Evolutionary conservation across 192 early-diverging fungal species (phyloP), one percentile per base, ranked within the genome.

Genomic region (Coemansia sp.): DNA sequence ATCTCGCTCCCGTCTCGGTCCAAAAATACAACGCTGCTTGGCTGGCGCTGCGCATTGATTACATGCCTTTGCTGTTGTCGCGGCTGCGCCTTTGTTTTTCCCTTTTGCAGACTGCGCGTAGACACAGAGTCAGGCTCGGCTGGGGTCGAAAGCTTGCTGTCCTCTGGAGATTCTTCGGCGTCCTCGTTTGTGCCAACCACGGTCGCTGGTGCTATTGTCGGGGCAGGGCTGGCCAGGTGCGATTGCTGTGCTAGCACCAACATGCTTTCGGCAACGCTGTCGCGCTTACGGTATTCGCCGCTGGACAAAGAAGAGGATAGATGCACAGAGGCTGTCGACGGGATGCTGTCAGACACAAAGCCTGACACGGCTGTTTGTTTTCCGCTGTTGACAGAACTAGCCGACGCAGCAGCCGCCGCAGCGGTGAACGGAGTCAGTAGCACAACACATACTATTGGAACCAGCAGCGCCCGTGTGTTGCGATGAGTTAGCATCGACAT

Each of bases 401-500:
- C 20, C n/a, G 66, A 40, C 31, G 69, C n/a, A 17, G 42, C 48
- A 16, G 58, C 40, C 5, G 63, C 36, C 14, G 78, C 52, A 4
- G 62, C 56, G 12, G 65, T 61, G 11, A 67, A 45, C 40, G 70
- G 73, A n/a, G 55, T 56, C 34, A 82, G 68, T 25, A 76, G 60
- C 18, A 66, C 75, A 10, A 71, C 61, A 42, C 75, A 82, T 31
- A 82, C 56, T 16, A 82, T 34, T 20, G 75, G 71, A 18, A 77
- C 75, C 48, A 82, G 52, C 56, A 82, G 63, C 2, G 80, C 75
- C 55, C 75, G 70, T 50, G 71, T 59, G 54, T 73, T 77, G 71
- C 72, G 80, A 48, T 77, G 68, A 22, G 80, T 64, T 31, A 82
- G 71, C 73, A 82, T 59, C 56, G 75, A 76, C 64, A 82, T 68